Percentiles rank a stretch among this genome's conserved stretches.
These are phyloP conservation scores for Pleoardoris graminearum DNA, from an alignment of 2,329 filamentous ascomycete genomes.

Conservation along the genomic window DNA sequence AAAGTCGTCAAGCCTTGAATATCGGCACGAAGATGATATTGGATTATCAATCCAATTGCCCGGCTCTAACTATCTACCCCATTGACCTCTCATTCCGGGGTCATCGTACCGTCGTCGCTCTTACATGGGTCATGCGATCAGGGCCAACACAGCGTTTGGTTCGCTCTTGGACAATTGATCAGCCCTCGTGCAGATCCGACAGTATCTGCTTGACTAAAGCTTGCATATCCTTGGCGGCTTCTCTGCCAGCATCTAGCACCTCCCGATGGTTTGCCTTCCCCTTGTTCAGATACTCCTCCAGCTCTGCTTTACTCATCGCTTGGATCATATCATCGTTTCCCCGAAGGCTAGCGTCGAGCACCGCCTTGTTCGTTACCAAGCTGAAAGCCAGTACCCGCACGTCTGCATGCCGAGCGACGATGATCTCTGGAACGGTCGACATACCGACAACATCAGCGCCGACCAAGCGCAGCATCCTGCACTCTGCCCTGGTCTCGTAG, in stretches of 20 bases:
- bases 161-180: neutral
- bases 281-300: conserved; percentile 59
- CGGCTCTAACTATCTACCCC: neutral
- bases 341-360: conserved; percentile 60
- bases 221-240: conserved; percentile 67
- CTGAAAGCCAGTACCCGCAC: conserved; percentile 67
- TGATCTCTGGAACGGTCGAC: conserved; percentile 70
- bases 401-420: conserved; percentile 66
- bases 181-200: conserved; percentile 42
- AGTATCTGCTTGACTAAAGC: conserved; percentile 53
- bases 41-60: neutral
- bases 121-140: neutral
- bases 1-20: conserved; percentile 42
- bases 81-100: neutral
- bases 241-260: conserved; percentile 63
- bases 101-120: neutral
- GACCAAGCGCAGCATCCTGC: conserved; percentile 61
- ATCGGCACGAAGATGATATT: neutral
- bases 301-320: conserved; percentile 53
- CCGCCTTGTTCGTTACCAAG: conserved; percentile 67
- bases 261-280: conserved; percentile 68
- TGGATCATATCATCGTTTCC: conserved; percentile 62
- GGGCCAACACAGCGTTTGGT: neutral
- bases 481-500: conserved; percentile 69
- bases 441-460: conserved; percentile 73